These are phyloP conservation scores for Fusarium sp. DNA, from an alignment of 2,329 filamentous ascomycete genomes.

Conservation along the genomic window DNA sequence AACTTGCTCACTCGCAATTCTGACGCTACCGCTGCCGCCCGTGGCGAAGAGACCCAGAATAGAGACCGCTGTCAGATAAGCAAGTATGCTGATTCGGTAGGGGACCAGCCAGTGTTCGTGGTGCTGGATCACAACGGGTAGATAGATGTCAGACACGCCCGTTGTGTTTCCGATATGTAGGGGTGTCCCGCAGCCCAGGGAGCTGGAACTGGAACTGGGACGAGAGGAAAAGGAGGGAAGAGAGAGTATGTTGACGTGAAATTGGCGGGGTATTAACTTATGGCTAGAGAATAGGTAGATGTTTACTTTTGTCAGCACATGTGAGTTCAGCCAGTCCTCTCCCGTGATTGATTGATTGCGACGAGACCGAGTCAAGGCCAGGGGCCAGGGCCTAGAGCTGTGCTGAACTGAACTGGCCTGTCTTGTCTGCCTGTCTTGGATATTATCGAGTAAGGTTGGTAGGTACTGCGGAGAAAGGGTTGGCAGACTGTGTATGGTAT, in stretches of 20 bases:
- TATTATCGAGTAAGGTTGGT: background rate
- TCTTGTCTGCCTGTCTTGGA: constrained; percentile 1
- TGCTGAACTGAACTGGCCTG: background rate
- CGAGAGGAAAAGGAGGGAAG: constrained; percentile 8
- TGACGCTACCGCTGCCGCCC: background rate
- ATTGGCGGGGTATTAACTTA: constrained; percentile 32
- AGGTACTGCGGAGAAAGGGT: constrained; percentile 17
- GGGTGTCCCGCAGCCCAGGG: constrained; percentile 29
- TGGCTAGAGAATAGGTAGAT: constrained; percentile 6
- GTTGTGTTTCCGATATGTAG: constrained; percentile 35
- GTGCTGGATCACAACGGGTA: constrained; percentile 3
- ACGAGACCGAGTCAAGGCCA: constrained; percentile 28
- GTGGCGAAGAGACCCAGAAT: constrained; percentile 1
- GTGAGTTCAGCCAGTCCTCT: constrained; percentile 14
- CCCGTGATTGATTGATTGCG: constrained; percentile 28
- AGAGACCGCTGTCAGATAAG: background rate
- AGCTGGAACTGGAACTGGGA: constrained; percentile 7
- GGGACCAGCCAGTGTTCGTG: constrained; percentile 1
- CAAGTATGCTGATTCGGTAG: background rate
- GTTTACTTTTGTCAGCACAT: constrained; percentile 28
- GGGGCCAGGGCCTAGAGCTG: constrained; percentile 5
- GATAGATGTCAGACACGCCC: constrained; percentile 22
- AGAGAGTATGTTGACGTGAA: constrained; percentile 7
- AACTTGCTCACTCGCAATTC: constrained; percentile 7
- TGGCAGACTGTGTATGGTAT: constrained; percentile 6